phyloP scores from a whole-genome alignment of 2,329 filamentous ascomycete species.

The Didymella pomorum region DNA sequence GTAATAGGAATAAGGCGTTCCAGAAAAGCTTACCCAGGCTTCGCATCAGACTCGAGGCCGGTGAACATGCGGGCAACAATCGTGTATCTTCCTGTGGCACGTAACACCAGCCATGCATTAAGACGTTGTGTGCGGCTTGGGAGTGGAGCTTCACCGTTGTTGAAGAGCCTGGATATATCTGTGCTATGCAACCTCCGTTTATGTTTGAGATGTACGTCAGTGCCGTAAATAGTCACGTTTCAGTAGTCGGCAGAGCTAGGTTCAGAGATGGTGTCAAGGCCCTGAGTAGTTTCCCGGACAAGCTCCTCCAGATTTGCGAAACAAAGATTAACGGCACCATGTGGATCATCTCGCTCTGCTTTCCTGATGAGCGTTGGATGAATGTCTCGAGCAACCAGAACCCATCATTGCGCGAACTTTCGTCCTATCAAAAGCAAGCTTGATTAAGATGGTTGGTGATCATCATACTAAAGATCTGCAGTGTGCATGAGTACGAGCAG shows the following conservation, averaged over 20 bases:
- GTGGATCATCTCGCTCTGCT: not conserved
- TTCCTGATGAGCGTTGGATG: not conserved
- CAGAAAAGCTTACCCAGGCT: not conserved
- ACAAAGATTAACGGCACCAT: not conserved
- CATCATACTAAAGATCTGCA: slow-evolving; percentile 11
- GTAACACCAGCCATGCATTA: slow-evolving; percentile 6
- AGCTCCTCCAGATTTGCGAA: not conserved
- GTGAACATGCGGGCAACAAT: not conserved
- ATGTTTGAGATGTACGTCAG: slow-evolving; percentile 1
- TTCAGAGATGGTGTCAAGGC: not conserved
- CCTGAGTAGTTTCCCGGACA: not conserved
- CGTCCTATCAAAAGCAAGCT: slow-evolving; percentile 2
- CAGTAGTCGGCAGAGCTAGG: slow-evolving; percentile 5
- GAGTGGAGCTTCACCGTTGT: slow-evolving; percentile 1
- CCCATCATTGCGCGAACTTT: not conserved
- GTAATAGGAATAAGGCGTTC: not conserved
- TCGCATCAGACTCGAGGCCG: not conserved
- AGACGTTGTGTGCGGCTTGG: not conserved
- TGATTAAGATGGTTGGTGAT: slow-evolving; percentile 1
- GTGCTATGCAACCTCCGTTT: not conserved
- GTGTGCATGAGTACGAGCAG: slow-evolving; percentile 8
- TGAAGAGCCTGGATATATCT: not conserved
- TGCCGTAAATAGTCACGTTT: not conserved
- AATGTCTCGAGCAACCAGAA: not conserved
- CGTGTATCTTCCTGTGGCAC: slow-evolving; percentile 1